These are phyloP conservation scores for Pleurotus tuber-regium DNA, from an alignment of 768 basidiomycete species.

Conservation along the genomic window DNA sequence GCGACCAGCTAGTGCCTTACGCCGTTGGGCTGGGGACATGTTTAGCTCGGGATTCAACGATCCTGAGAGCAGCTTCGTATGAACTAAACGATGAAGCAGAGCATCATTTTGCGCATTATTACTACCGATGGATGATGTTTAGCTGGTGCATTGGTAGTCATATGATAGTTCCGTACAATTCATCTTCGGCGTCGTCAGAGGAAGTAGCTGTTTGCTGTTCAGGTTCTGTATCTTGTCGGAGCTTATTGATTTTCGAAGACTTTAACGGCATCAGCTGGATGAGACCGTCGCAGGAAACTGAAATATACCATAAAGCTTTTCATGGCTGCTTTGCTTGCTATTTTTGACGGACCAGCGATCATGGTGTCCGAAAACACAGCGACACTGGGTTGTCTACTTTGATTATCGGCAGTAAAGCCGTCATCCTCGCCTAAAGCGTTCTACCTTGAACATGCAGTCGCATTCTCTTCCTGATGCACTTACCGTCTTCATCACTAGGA, in stretches of 20 bases:
- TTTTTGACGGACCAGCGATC: conserved; percentile 13
- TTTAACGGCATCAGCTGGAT: too few species aligned
- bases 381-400: conserved; percentile 37
- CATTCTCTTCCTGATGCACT: conserved; percentile 15
- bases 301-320: conserved; percentile 74
- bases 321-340: conserved; percentile 39
- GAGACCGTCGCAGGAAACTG: conserved; percentile 2
- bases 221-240: conserved; percentile 36
- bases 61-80: conserved; percentile 76
- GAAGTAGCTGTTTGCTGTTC: conserved; percentile 22
- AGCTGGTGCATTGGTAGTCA: too few species aligned
- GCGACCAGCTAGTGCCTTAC: conserved; percentile 76
- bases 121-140: too few species aligned
- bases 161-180: too few species aligned
- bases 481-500: conserved; percentile 19
- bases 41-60: conserved; percentile 62
- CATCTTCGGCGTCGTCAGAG: conserved; percentile 49
- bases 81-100: conserved; percentile 72
- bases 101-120: conserved; percentile 78
- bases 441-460: neutral
- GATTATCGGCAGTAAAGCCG: conserved; percentile 35
- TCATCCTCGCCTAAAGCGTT: conserved; percentile 35
- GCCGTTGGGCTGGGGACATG: conserved; percentile 62
- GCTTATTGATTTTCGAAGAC: conserved; percentile 77
- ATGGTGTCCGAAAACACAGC: conserved; percentile 52